phyloP scores from a whole-genome alignment of 2,329 filamentous ascomycete genomes.

The Rasamsonia emersonii region DNA sequence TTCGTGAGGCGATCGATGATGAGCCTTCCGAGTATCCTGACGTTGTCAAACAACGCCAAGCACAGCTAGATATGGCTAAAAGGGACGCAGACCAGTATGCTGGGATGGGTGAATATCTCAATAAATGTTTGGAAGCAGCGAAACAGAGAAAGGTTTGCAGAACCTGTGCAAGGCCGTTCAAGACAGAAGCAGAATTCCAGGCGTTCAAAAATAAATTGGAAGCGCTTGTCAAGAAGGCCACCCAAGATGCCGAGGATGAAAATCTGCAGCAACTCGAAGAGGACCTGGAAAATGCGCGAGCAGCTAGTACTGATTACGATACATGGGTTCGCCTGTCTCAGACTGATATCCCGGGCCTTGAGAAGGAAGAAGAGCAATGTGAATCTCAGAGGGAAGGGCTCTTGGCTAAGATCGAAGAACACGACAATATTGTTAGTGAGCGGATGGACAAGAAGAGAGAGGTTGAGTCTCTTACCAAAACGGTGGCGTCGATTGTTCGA shows the following conservation, averaged over 20 bases:
- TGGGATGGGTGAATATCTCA: conserved; percentile 63
- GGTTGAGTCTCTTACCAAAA: conserved; percentile 66
- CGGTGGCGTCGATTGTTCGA: conserved; percentile 65
- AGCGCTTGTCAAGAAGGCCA: conserved; percentile 40
- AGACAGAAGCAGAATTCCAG: conserved; percentile 51
- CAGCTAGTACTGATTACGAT: conserved; percentile 61
- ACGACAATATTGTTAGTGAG: conserved; percentile 58
- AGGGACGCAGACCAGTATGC: conserved; percentile 61
- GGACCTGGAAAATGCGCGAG: conserved; percentile 54
- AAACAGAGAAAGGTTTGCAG: conserved; percentile 64
- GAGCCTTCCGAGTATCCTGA: conserved; percentile 44
- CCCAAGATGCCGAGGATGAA: conserved; percentile 51
- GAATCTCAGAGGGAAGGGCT: conserved; percentile 55
- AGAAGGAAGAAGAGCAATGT: conserved; percentile 53
- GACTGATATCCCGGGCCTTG: conserved; percentile 61
- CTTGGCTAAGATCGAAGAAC: conserved; percentile 55
- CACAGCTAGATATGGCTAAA: conserved; percentile 42
- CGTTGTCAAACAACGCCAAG: conserved; percentile 44
- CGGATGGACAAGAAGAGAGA: conserved; percentile 59
- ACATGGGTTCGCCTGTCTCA: conserved; percentile 59
- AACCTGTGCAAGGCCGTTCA: conserved; percentile 65
- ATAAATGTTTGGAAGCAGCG: conserved; percentile 56
- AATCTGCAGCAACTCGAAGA: conserved; percentile 55
- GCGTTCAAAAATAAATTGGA: conserved; percentile 59
- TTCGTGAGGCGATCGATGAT: conserved; percentile 50